Evolutionary conservation across 2,329 filamentous ascomycete genomes (phyloP).

Genomic region (Fonsecaea erecta): DNA sequence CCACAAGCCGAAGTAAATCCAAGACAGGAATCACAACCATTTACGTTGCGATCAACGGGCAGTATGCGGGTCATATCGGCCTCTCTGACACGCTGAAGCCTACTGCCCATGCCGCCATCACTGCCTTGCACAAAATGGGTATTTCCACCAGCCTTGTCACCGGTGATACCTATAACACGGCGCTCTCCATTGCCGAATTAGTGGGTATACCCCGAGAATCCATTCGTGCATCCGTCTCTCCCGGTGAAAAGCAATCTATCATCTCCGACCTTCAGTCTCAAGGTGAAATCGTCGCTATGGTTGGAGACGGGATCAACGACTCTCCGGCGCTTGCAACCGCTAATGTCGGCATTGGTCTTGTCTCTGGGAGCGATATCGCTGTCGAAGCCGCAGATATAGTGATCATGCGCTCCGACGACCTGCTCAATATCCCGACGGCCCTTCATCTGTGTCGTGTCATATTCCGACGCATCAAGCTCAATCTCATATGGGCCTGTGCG

Average conservation of each 20-base stretch:
- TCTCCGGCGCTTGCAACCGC: constrained; percentile 92
- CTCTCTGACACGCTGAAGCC: constrained; percentile 91
- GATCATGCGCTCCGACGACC: constrained; percentile 87
- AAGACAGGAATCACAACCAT: constrained; percentile 81
- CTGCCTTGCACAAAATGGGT: constrained; percentile 81
- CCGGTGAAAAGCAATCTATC: constrained; percentile 88
- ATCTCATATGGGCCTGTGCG: constrained; percentile 87
- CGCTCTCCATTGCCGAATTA: constrained; percentile 77
- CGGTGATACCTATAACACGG: constrained; percentile 84
- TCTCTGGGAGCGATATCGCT: constrained; percentile 91
- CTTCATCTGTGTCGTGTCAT: constrained; percentile 82
- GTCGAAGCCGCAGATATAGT: constrained; percentile 98
- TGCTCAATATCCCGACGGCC: constrained; percentile 89
- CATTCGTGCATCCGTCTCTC: constrained; percentile 85
- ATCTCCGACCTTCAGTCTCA: constrained; percentile 74
- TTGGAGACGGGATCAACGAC: constrained; percentile 98
- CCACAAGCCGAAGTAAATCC: constrained; percentile 37
- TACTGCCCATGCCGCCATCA: constrained; percentile 77
- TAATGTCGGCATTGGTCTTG: constrained; percentile 89
- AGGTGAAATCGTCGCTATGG: constrained; percentile 88
- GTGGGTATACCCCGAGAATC: constrained; percentile 78
- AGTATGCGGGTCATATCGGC: constrained; percentile 79
- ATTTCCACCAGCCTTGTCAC: constrained; percentile 91
- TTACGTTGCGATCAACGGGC: constrained; percentile 82
- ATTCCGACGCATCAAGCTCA: constrained; percentile 91